Evolutionary conservation across 2,329 filamentous ascomycete species (phyloP), one percentile per base, ranked within the genome.

Genomic region (Septoria linicola): DNA sequence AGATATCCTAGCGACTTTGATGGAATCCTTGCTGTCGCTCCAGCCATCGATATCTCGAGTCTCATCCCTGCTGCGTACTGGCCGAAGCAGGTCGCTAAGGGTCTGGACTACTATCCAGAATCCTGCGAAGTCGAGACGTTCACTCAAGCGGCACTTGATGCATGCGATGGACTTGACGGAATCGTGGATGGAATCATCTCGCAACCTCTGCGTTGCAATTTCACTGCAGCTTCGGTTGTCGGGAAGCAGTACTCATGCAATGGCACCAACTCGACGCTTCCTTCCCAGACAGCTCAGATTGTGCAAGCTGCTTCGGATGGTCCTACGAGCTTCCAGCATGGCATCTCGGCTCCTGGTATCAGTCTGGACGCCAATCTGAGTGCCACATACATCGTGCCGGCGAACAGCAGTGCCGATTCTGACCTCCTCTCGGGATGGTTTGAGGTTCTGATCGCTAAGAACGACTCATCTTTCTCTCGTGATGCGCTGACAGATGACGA

Each of bases 21-120:
- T 54, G 68, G 69, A 6, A 71, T 72, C 41, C 39, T 67, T 3
- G 70, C 70, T 4, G 43, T 49, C 4, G 63, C 68, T 0, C 68
- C 70, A 8, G 69, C 68, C 2, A 61, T 69, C 23, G 63, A 68
- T 39, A 66, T 58, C 62, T 30, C 34, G 7, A 49, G 23, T 2
- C 54, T 61, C 23, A 31, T 59, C 6, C 16, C 51, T 2, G 49
- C 56, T 1, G 47, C 47, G 6, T 53, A 41, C 45, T 66, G 57
- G 59, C 39, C 60, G 14, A 54, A 60, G 41, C 37, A 55, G 17
- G 34, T 62, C 7, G 66, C 66, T 60, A 44, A 55, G n/a, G 25
- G 53, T n/a, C 41, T 58, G 8, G 20, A 52, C 16, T 46, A 48
- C 20, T 54, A 46, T 23, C 62, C 61, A 7, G 39, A 23, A 13